phyloP scores from a whole-genome alignment of 2,329 filamentous ascomycete species.

The Pseudopyricularia javanii region DNA sequence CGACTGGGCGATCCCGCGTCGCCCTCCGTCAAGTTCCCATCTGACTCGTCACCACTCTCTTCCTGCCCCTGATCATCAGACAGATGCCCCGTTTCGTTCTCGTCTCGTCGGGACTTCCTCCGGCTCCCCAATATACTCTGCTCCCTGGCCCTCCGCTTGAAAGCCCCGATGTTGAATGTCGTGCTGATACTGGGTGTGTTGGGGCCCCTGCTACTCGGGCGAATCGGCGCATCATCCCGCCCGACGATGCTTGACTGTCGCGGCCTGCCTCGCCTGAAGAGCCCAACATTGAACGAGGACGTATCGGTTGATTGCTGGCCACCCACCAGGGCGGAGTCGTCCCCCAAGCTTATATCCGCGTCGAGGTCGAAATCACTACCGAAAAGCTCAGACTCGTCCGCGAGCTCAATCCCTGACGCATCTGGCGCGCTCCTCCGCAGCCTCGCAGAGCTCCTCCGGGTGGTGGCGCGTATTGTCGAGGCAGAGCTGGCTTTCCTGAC shows the following conservation, averaged over 20 bases:
- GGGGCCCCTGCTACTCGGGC: slow-evolving; percentile 37
- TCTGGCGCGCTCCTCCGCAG: slow-evolving; percentile 18
- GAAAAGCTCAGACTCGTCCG: slow-evolving; percentile 35
- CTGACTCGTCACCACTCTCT: background rate
- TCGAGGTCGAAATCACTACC: slow-evolving; percentile 24
- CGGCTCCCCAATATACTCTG: slow-evolving; percentile 48
- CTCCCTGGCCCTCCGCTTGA: slow-evolving; percentile 44
- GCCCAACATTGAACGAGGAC: slow-evolving; percentile 32
- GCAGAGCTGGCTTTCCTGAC: slow-evolving; percentile 10
- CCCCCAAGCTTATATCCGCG: slow-evolving; percentile 21
- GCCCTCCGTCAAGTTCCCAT: background rate
- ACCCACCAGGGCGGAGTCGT: slow-evolving; percentile 13
- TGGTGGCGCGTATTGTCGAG: slow-evolving; percentile 19
- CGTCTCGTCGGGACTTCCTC: slow-evolving; percentile 22
- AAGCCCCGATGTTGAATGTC: slow-evolving; percentile 42
- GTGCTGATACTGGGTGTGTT: slow-evolving; percentile 35
- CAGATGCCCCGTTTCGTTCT: slow-evolving; percentile 9
- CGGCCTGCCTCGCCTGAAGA: slow-evolving; percentile 29
- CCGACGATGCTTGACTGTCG: slow-evolving; percentile 38
- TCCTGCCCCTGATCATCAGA: slow-evolving; percentile 10
- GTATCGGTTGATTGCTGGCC: slow-evolving; percentile 27
- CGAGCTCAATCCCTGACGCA: slow-evolving; percentile 32
- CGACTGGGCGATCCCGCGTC: background rate
- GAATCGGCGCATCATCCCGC: slow-evolving; percentile 36
- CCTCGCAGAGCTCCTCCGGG: slow-evolving; percentile 21